A percentile compares a stretch with the other conserved stretches of the same genome.
phyloP scores from a whole-genome alignment of 2,329 filamentous ascomycete species.

The Teratosphaeria nubilosa region DNA sequence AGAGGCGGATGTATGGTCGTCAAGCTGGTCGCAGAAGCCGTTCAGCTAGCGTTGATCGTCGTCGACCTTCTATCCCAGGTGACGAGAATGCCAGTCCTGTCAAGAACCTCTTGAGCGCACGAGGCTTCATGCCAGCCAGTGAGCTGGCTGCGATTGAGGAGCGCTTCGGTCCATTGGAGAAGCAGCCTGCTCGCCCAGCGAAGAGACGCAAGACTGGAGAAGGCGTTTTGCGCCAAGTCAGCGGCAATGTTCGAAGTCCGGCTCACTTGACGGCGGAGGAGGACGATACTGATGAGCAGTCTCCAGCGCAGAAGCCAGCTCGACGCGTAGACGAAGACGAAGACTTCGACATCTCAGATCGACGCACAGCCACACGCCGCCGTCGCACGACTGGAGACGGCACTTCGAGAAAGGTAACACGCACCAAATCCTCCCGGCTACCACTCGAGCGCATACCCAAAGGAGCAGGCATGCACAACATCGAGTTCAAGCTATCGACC shows the following conservation, averaged over 20 bases:
- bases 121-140: slow-evolving; percentile 22
- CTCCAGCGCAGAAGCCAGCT: background rate
- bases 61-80: background rate
- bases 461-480: slow-evolving; percentile 14
- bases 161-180: slow-evolving; percentile 2
- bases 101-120: slow-evolving; percentile 1
- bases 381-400: slow-evolving; percentile 11
- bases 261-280: background rate
- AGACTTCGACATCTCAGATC: slow-evolving; percentile 6
- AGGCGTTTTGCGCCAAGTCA: slow-evolving; percentile 14
- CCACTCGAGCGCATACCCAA: slow-evolving; percentile 30
- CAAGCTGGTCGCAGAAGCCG: background rate
- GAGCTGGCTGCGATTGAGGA: slow-evolving; percentile 11
- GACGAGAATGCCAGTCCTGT: slow-evolving; percentile 6
- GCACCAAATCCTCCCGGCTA: slow-evolving; percentile 28
- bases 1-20: slow-evolving; percentile 7
- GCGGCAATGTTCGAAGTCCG: slow-evolving; percentile 9
- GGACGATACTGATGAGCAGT: background rate
- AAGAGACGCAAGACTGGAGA: slow-evolving; percentile 19
- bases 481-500: slow-evolving; percentile 2
- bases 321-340: slow-evolving; percentile 4
- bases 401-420: slow-evolving; percentile 12
- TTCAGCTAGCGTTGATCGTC: background rate
- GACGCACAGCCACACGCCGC: slow-evolving; percentile 7
- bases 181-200: slow-evolving; percentile 2